These are phyloP conservation scores for Candida alai DNA, from an alignment of 805 yeast genomes.

Conservation along the genomic window DNA sequence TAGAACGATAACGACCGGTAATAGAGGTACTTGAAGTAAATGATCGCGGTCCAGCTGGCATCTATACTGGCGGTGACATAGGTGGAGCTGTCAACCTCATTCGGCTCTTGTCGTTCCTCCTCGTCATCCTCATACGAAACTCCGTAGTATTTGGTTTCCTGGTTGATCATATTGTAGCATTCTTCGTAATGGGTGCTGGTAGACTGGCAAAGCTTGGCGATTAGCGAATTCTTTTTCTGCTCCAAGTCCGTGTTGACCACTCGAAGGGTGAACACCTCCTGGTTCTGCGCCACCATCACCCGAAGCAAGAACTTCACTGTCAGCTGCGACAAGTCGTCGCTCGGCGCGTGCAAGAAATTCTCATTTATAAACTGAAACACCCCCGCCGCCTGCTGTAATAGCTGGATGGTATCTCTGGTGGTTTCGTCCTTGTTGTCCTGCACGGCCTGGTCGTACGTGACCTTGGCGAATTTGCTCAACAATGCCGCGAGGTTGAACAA, in stretches of 20 bases:
- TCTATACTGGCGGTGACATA: constrained; percentile 27
- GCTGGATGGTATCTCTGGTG: constrained; percentile 55
- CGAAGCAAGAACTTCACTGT: constrained; percentile 60
- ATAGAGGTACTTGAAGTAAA: constrained; percentile 51
- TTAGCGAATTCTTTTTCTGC: constrained; percentile 58
- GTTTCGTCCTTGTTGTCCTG: constrained; percentile 32
- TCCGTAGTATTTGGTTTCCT: constrained; percentile 13
- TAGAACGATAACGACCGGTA: constrained; percentile 60
- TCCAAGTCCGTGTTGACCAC: constrained; percentile 50
- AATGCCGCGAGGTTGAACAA: constrained; percentile 75
- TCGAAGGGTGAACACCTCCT: constrained; percentile 72
- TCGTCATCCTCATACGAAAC: constrained; percentile 18
- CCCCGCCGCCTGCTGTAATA: constrained; percentile 76
- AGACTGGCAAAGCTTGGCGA: constrained; percentile 71
- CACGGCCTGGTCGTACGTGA: constrained; percentile 25
- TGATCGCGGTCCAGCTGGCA: constrained; percentile 47
- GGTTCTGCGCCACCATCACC: constrained; percentile 82
- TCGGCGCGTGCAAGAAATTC: constrained; percentile 86
- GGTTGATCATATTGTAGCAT: constrained; percentile 43
- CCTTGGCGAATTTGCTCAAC: constrained; percentile 46
- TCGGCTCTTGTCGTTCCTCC: constrained; percentile 6
- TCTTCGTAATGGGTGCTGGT: constrained; percentile 53
- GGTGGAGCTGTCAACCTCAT: constrained; percentile 8
- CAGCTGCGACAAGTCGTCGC: constrained; percentile 67
- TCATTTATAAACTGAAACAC: constrained; percentile 67